Conservation (phyloP, 1,139 yeast genomes). For the Wickerhamomyces sp. region DNA sequence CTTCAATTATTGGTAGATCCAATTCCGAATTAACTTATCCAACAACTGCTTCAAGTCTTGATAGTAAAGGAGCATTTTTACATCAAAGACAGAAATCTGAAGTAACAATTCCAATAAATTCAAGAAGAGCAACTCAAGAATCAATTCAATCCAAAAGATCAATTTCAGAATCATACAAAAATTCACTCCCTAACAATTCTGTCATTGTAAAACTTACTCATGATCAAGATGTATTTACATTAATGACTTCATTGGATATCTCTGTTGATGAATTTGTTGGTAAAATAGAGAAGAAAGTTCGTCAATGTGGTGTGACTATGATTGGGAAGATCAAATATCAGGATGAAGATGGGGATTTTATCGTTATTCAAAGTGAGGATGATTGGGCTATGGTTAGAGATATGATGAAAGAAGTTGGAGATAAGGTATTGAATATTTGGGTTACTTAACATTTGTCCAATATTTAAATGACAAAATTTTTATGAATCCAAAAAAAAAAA, state of each 20-base stretch:
- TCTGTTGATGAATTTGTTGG: conserved; percentile 27
- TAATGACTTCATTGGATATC: conserved; percentile 31
- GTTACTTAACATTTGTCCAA: conserved; percentile 15
- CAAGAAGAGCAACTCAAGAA: conserved; percentile 28
- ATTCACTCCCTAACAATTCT: conserved; percentile 31
- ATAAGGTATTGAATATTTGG: conserved; percentile 34
- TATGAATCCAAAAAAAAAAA: too few species aligned
- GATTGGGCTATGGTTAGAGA: conserved; percentile 48
- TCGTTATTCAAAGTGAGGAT: conserved; percentile 80
- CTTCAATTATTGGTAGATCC: conserved; percentile 20
- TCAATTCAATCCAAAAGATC: conserved; percentile 32
- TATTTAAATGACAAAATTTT: too few species aligned
- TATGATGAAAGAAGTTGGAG: conserved; percentile 34
- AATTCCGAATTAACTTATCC: conserved; percentile 18
- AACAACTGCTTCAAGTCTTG: conserved; percentile 7
- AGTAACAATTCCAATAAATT: conserved; percentile 12
- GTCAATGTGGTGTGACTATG: conserved; percentile 34
- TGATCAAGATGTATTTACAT: conserved; percentile 34
- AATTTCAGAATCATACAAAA: conserved; percentile 33
- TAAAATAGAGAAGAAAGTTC: conserved; percentile 31
- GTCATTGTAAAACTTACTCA: conserved; percentile 33
- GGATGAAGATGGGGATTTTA: conserved; percentile 96
- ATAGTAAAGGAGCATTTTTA: conserved; percentile 3
- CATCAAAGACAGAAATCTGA: conserved; percentile 32
- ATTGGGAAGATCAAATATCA: conserved; percentile 65